A percentile compares a stretch with the other conserved stretches of the same genome.
Evolutionary conservation across 2,329 filamentous ascomycete genomes (phyloP).

Genomic region (Thermothelomyces thermophilus): DNA sequence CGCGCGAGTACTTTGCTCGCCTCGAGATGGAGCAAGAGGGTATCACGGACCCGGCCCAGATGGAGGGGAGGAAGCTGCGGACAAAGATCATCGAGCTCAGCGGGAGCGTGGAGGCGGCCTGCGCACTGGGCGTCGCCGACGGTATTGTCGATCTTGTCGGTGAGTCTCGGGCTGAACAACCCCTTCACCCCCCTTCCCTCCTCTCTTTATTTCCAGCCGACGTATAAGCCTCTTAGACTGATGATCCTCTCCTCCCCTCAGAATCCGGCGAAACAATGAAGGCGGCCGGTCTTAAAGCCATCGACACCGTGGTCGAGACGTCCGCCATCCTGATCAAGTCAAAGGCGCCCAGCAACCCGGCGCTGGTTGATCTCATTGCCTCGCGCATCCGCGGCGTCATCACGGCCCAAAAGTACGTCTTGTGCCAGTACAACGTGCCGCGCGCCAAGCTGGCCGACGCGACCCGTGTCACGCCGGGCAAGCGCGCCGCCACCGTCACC

Average conservation of each 20-base stretch:
- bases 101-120: constrained; percentile 95
- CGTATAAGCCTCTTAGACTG: neutral
- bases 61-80: constrained; percentile 49
- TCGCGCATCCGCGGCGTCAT: constrained; percentile 89
- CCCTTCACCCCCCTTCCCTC: neutral
- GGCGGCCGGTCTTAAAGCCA: constrained; percentile 86
- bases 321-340: constrained; percentile 91
- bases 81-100: constrained; percentile 93
- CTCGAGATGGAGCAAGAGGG: constrained; percentile 56
- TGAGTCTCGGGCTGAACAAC: constrained; percentile 41
- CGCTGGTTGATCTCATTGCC: constrained; percentile 76
- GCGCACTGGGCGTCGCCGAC: constrained; percentile 89
- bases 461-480: constrained; percentile 79
- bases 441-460: constrained; percentile 61
- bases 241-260: constrained; percentile 31
- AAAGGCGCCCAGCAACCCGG: constrained; percentile 69
- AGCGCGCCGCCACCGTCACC: constrained; percentile 88
- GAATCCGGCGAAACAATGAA: constrained; percentile 99
- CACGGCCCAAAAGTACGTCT: constrained; percentile 84
- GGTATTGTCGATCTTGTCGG: constrained; percentile 96
- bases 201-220: neutral
- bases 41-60: constrained; percentile 31
- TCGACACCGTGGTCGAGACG: constrained; percentile 85
- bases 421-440: constrained; percentile 94
- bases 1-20: constrained; percentile 74